phyloP scores from a whole-genome alignment of 306 rosid species.

The Acacia melanoxylon region DNA sequence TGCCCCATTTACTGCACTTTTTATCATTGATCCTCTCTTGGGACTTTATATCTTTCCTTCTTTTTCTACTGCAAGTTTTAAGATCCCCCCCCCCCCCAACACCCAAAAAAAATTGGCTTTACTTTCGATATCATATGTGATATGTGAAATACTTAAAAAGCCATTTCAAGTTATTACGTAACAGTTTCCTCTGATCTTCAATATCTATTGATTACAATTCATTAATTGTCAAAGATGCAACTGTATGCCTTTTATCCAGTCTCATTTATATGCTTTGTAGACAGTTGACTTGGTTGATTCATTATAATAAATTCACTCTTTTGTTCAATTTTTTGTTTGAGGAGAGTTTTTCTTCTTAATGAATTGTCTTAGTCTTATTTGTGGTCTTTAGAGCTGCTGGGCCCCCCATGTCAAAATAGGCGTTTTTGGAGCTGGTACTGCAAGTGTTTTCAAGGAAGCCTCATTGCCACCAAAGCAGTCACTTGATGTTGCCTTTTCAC shows the following conservation, averaged over 20 bases:
- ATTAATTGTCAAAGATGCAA: constrained; percentile 6
- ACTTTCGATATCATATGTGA: background rate
- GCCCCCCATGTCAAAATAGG: constrained; percentile 73
- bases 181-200: background rate
- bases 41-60: background rate
- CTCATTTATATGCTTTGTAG: background rate
- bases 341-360: constrained; percentile 22
- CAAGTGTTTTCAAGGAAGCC: constrained; percentile 72
- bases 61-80: background rate
- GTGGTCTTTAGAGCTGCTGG: constrained; percentile 69
- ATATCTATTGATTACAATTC: background rate
- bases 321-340: too few species aligned
- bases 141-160: constrained; percentile 13
- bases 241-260: constrained; percentile 1
- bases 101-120: background rate
- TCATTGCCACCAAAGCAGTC: constrained; percentile 52
- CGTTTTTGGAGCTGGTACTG: constrained; percentile 96
- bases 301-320: too few species aligned
- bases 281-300: constrained; percentile 6
- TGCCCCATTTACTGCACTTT: too few species aligned
- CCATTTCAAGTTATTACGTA: constrained; percentile 23
- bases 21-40: constrained; percentile 18
- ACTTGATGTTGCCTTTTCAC: constrained; percentile 79
- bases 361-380: constrained; percentile 34
- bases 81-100: too few species aligned